These are phyloP conservation scores for Hyaloscypha hepaticicola DNA, from an alignment of 495 filamentous ascomycete species.

Conservation along the genomic window DNA sequence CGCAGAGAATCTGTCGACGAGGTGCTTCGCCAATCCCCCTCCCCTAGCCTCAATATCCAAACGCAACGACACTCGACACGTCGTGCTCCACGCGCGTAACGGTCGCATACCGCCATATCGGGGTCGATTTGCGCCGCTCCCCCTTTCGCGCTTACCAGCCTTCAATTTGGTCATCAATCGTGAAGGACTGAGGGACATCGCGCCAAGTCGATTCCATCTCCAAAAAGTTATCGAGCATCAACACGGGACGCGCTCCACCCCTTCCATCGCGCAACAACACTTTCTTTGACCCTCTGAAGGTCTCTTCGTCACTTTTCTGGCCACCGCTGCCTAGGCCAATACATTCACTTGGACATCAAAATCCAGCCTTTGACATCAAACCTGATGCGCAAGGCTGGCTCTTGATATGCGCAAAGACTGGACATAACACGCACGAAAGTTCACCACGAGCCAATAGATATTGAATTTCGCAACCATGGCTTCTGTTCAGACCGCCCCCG, in stretches of 20 bases:
- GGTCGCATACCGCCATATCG: constrained; percentile 11
- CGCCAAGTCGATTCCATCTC: constrained; percentile 31
- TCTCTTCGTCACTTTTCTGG: background rate
- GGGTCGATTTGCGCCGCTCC: constrained; percentile 13
- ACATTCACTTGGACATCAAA: constrained; percentile 20
- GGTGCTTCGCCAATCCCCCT: constrained; percentile 21
- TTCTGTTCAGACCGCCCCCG: constrained; percentile 69
- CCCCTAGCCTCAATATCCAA: constrained; percentile 22
- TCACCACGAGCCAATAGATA: background rate
- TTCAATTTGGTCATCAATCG: constrained; percentile 26
- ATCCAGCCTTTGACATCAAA: constrained; percentile 16
- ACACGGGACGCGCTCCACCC: constrained; percentile 28
- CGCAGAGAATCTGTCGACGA: constrained; percentile 20
- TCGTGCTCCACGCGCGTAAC: constrained; percentile 19
- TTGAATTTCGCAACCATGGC: constrained; percentile 56
- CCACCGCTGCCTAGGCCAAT: constrained; percentile 10
- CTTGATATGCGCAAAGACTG: constrained; percentile 29
- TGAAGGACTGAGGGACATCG: constrained; percentile 22
- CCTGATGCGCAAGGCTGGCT: constrained; percentile 35
- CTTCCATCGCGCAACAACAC: constrained; percentile 24
- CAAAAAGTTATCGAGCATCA: constrained; percentile 30
- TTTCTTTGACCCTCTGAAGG: constrained; percentile 2
- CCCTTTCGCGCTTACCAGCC: background rate
- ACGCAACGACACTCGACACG: constrained; percentile 28
- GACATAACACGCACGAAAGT: constrained; percentile 15